Conservation (phyloP, 306 rosid genomes). For the Malus sylvestris region DNA sequence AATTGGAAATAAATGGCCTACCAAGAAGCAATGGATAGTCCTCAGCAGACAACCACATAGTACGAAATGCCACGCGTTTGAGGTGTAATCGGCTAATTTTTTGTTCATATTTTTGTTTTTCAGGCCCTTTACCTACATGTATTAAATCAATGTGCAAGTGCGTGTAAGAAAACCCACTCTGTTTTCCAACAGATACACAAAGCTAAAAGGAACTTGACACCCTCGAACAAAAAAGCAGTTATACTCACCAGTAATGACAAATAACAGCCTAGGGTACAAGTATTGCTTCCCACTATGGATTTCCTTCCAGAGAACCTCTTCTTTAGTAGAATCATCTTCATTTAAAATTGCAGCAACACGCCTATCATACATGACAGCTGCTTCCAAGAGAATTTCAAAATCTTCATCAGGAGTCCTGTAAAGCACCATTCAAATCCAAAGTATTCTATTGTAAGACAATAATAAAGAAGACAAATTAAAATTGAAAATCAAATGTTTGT, state of each 20-base stretch:
- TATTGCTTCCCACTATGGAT: constrained; percentile 51
- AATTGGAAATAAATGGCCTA: constrained; percentile 23
- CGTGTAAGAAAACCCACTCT: neutral
- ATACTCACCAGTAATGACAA: constrained; percentile 71
- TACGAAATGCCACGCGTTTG: constrained; percentile 92
- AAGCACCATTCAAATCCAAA: neutral
- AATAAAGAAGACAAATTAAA: neutral
- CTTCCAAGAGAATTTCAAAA: constrained; percentile 87
- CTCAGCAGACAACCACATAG: constrained; percentile 94
- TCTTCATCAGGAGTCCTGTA: constrained; percentile 93
- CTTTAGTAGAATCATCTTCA: constrained; percentile 80
- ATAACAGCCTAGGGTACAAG: constrained; percentile 79
- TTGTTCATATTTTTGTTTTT: constrained; percentile 71
- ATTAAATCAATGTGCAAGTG: neutral
- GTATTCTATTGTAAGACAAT: neutral
- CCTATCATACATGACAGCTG: constrained; percentile 96
- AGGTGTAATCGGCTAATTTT: constrained; percentile 70
- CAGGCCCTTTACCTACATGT: constrained; percentile 85
- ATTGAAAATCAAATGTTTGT: neutral
- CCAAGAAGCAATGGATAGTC: constrained; percentile 90
- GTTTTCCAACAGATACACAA: neutral
- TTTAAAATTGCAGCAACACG: constrained; percentile 85
- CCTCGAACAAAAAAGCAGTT: neutral
- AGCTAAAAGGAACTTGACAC: neutral
- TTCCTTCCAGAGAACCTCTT: constrained; percentile 66